phyloP scores from a whole-genome alignment of 2,329 filamentous ascomycete genomes.

The Scleromitrula shiraiana region DNA sequence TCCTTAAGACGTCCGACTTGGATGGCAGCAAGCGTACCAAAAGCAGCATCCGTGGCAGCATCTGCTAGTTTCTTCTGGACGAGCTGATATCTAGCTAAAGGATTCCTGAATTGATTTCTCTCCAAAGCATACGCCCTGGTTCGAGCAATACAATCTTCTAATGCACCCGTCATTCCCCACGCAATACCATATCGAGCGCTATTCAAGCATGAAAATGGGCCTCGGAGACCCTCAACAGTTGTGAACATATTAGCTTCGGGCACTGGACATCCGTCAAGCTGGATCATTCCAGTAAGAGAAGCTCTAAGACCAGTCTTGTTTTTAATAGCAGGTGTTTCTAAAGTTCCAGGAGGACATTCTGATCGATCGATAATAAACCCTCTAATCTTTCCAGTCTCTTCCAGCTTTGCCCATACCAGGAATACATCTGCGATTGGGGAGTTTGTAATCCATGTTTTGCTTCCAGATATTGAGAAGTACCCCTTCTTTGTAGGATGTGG shows the following conservation, averaged over 20 bases:
- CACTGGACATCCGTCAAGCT: constrained; percentile 84
- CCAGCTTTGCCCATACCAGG: constrained; percentile 86
- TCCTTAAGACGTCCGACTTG: constrained; percentile 94
- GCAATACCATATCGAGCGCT: constrained; percentile 90
- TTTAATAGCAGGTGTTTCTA: constrained; percentile 87
- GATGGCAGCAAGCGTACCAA: constrained; percentile 78
- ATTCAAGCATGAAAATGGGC: constrained; percentile 92
- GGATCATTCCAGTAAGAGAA: constrained; percentile 96
- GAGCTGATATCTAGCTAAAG: constrained; percentile 90
- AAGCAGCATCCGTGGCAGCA: constrained; percentile 82
- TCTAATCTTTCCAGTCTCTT: constrained; percentile 86
- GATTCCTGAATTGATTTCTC: constrained; percentile 93
- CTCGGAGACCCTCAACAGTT: constrained; percentile 73
- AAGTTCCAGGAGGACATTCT: constrained; percentile 75
- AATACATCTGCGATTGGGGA: constrained; percentile 81
- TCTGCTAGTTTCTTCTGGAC: constrained; percentile 97
- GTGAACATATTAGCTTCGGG: constrained; percentile 91
- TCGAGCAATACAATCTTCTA: constrained; percentile 82
- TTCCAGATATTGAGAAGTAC: constrained; percentile 68
- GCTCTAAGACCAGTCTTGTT: constrained; percentile 92
- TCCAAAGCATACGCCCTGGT: constrained; percentile 84
- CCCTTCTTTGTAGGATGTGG: constrained; percentile 78
- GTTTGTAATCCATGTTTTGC: constrained; percentile 96
- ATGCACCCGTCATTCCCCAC: constrained; percentile 84
- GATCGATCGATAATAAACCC: constrained; percentile 85